Conservation (phyloP, 495 filamentous ascomycete genomes). For the Darksidea phi region DNA sequence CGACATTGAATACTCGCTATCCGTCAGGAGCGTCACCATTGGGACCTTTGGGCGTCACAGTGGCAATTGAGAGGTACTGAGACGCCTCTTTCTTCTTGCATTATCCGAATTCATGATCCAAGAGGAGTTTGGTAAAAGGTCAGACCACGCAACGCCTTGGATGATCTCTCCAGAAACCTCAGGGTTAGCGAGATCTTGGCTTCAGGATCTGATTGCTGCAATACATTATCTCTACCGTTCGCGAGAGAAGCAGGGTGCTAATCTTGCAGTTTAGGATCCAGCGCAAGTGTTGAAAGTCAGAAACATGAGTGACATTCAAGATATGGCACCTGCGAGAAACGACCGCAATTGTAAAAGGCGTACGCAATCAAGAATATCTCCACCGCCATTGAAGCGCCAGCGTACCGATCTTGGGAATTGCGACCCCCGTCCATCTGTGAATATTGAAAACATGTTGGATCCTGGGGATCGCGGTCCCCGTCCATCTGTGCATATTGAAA, state of each 20-base stretch:
- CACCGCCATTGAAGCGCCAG: conserved; percentile 4
- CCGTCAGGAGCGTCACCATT: too few species aligned
- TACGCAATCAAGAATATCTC: conserved; percentile 1
- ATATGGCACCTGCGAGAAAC: neutral
- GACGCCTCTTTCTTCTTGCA: neutral
- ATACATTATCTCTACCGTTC: too few species aligned
- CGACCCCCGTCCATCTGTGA: too few species aligned
- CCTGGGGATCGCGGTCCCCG: too few species aligned
- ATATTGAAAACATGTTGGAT: too few species aligned
- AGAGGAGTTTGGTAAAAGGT: conserved; percentile 35
- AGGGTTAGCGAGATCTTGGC: conserved; percentile 22
- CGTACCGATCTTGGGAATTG: neutral
- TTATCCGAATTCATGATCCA: neutral
- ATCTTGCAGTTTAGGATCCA: too few species aligned
- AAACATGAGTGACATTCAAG: neutral
- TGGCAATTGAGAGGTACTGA: neutral
- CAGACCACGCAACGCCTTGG: conserved; percentile 18
- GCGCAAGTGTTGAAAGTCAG: neutral
- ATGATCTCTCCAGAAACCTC: conserved; percentile 18
- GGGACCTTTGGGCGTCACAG: too few species aligned
- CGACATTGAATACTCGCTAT: too few species aligned
- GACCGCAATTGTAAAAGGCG: neutral
- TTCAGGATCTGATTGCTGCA: conserved; percentile 23
- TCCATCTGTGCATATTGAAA: too few species aligned
- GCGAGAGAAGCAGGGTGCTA: too few species aligned